These are phyloP conservation scores for Chytridium lagenaria DNA, from an alignment of 371 early-diverging fungal species.

Conservation along the genomic window DNA sequence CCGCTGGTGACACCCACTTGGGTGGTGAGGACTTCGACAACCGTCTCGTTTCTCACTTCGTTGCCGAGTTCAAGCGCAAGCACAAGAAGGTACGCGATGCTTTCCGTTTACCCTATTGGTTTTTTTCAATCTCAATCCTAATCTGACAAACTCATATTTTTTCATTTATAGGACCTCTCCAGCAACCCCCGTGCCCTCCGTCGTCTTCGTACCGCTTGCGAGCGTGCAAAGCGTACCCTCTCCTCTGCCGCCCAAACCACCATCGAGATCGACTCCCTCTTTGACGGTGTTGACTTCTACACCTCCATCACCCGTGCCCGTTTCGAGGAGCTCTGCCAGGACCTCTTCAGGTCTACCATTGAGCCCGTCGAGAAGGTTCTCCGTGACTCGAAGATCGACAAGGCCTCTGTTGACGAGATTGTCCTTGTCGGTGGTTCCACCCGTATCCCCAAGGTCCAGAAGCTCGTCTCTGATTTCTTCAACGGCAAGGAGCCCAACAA, in stretches of 20 bases:
- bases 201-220: slow-evolving; percentile 94
- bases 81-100: slow-evolving; percentile 64
- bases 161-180: slow-evolving; percentile 65
- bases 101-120: not conserved
- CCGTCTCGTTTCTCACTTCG: slow-evolving; percentile 85
- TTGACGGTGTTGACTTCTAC: slow-evolving; percentile 87
- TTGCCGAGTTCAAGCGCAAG: slow-evolving; percentile 91
- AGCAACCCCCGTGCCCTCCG: slow-evolving; percentile 90
- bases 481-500: slow-evolving; percentile 97
- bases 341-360: slow-evolving; percentile 92
- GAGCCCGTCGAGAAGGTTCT: slow-evolving; percentile 96
- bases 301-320: slow-evolving; percentile 95
- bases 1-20: slow-evolving; percentile 97
- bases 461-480: slow-evolving; percentile 96
- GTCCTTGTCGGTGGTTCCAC: slow-evolving; percentile 99
- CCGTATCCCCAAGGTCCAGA: slow-evolving; percentile 99
- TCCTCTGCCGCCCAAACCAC: slow-evolving; percentile 89
- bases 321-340: slow-evolving; percentile 96
- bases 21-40: slow-evolving; percentile 99
- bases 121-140: not conserved
- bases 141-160: not conserved
- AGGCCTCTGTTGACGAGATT: slow-evolving; percentile 91
- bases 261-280: slow-evolving; percentile 94
- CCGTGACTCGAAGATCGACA: slow-evolving; percentile 93
- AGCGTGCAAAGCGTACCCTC: slow-evolving; percentile 95